Evolutionary conservation across 768 basidiomycete genomes (phyloP), one percentile per base, ranked within the genome.

Genomic region (Termitomyces sp.): DNA sequence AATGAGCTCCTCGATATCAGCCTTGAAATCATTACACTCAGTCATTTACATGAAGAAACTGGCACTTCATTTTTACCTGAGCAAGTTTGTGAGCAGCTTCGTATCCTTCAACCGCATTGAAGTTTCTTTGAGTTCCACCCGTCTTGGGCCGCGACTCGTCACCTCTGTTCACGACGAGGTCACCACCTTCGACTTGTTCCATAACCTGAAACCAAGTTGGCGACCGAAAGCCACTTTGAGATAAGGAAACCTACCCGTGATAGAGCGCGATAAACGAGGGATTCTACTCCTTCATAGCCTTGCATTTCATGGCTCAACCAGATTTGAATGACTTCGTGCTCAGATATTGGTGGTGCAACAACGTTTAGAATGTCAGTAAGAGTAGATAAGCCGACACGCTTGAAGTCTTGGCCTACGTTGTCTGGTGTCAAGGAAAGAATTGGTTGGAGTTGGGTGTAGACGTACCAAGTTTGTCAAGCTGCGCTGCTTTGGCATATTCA

Each of bases 271-370:
- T 97, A 98, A 26, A 94, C 91, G n/a, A 99, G 80, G 11, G 87
- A 81, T 72, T 98, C 96, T 43, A 98, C 81, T 7, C 97, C 97
- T 56, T 95, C 94, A 67, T 96, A 98, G 17, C 97, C 97, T 60
- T 82, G 78, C 95, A 99, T 95, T 62, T 97, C 94, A 72, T 98
- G 95, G 66, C 88, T 89, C 40, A 99, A 74, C 89, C 91, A 93
- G 8, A 99, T 86, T 68, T 97, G 86, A 61, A 99, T 94, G 15
- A 98, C 93, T 71, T 99, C 97, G 68, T 98, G 96, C 69, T 96
- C 95, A 26, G 95, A 91, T 64, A 98, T 98, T 12, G 97, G 97
- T 42, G 97, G 97, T 0, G 97, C 97, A 58, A 99, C 96, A 30
- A 89, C 96, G 68, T 98, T 96, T 50, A 99, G 76, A 55, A 99